Base-by-base conservation (phyloP, 164 flowering plant genomes). In the Saururus chinensis region DNA sequence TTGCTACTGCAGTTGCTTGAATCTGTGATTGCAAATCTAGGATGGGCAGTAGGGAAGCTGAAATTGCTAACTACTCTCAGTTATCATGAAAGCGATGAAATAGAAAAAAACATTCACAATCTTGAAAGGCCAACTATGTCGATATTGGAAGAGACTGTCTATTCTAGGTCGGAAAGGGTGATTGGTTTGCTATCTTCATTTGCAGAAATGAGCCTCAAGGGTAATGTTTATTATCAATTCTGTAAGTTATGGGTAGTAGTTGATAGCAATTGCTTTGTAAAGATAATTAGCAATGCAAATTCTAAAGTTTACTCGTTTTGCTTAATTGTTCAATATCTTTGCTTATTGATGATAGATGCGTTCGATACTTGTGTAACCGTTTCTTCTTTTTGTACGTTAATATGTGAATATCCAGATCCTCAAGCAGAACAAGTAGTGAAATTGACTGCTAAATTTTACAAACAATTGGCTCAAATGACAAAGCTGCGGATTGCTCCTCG, bases 401-500 rank as follows among this genome's bases (percentile, higher is more conserved):
- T 54, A 54, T 22, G 26, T 54, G 57, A 54, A 54, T 13, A 54
- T 48, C 74, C 82, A 91, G 93, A 88, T 68, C 62, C 84, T 70
- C 97, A 82, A 57, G 89, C 84, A 16, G 96, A 86, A 69, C 87
- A 83, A 30, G 73, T 86, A 12, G 73, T 91, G 40, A 80, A 77
- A 69, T 60, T 86, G 66, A 73, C 78, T 68, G 72, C 79, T 63
- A 84, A 66, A 74, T 74, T 91, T 65, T 91, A 91, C 79, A 91
- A 85, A 78, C 77, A 82, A 59, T 73, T 86, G 68, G 89, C 96
- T 73, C 80, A 66, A 62, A 78, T 91, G 69, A 68, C 93, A 56
- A 91, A 84, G 78, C 85, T 86, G 53, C 70, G 73, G 30, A 86
- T 88, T 63, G 92, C 89, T 61, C 79, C 93, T 8, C 83, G 76